Conservation (phyloP, 2,329 filamentous ascomycete species). For the Botrytis elliptica region DNA sequence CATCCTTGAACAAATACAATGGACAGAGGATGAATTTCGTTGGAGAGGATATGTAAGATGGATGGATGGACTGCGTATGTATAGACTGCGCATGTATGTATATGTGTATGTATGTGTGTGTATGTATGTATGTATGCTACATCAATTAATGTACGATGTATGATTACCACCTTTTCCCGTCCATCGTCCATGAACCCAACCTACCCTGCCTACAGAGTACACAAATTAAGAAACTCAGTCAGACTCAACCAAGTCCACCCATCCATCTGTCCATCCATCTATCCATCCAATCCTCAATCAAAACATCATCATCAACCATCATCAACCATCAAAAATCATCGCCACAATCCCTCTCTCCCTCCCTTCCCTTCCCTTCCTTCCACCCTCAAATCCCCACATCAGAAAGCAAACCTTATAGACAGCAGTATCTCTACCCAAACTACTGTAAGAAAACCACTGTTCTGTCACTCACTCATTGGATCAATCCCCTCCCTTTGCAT, state of each 20-base stretch:
- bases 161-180: background rate
- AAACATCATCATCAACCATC: too few relatives aligned
- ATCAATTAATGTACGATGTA: background rate
- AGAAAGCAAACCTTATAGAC: background rate
- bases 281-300: background rate
- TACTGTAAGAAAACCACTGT: slow-evolving; percentile 10
- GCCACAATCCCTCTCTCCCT: background rate
- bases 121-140: background rate
- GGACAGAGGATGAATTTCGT: background rate
- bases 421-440: slow-evolving; percentile 4
- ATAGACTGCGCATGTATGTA: background rate
- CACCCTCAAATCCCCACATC: background rate
- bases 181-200: background rate
- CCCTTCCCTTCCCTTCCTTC: background rate
- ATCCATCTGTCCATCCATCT: background rate
- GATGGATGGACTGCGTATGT: background rate
- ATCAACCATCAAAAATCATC: slow-evolving; percentile 17
- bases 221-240: background rate
- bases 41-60: background rate
- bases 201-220: background rate
- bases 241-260: background rate
- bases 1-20: background rate
- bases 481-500: background rate
- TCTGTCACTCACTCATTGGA: slow-evolving; percentile 10
- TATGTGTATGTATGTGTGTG: too few relatives aligned